Evolutionary conservation across 2,329 filamentous ascomycete genomes (phyloP), one percentile per base, ranked within the genome.

Genomic region (Hansfordia pulvinata): DNA sequence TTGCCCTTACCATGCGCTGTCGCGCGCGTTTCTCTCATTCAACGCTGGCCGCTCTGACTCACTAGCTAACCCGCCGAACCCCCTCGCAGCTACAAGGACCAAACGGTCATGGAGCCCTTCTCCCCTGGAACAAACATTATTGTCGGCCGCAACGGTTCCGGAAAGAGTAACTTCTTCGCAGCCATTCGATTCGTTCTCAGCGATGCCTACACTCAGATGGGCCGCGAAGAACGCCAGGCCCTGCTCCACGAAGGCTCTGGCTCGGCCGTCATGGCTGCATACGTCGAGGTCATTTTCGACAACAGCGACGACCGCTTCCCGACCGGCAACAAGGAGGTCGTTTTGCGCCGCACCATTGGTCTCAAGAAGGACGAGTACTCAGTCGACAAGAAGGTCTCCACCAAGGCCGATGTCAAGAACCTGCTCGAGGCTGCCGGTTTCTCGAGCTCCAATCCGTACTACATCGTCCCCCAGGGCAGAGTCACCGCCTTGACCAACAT

Each of bases 131-230:
- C 88, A 46, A 98, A 98, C 62, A 86, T 98, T 41, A 93, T 98
- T 44, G 90, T 98, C 46, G 90, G 90, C 40, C 88, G 90, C 62
- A 98, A 98, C 75, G 90, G 90, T 39, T 96, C 90, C 3, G 90
- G 90, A 47, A 98, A 98, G 68, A 94, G 85, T 54, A 98, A 98
- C 60, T 98, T 98, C 70, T 98, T 98, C 57, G 88, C 90, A 27
- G 90, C 90, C 23, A 94, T 98, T 54, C 85, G 90, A 31, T 98
- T 98, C 58, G 92, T 96, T 23, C 76, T 98, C 35, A 90, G 86
- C 56, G 90, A 98, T 73, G 84, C 85, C 38, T 98, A 98, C 56
- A 92, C 82, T 23, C 82, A 92, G 52, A 83, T 98, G 72, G 83
- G 80, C 37, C 80, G 88, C 42, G 90, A 98, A 52, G 88, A 98